Percentiles rank a stretch among this genome's conserved stretches.
These are phyloP conservation scores for Warburgia ugandensis DNA, from an alignment of 164 flowering plant genomes.

Conservation along the genomic window DNA sequence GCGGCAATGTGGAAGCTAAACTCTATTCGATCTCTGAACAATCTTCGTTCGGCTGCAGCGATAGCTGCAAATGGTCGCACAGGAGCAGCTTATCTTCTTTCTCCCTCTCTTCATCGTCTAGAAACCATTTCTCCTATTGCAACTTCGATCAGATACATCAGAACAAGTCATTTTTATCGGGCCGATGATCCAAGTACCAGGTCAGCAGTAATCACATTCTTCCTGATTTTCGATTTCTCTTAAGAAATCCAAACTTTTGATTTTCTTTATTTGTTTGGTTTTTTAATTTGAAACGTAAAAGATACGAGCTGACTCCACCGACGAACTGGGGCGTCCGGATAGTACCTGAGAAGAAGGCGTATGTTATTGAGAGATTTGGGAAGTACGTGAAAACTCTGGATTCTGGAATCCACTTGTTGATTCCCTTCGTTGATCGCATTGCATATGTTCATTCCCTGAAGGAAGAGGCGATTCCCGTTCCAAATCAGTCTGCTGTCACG, in stretches of 20 bases:
- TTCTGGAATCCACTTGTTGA: slow-evolving; percentile 75
- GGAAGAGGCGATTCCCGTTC: slow-evolving; percentile 82
- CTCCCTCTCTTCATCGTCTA: not conserved
- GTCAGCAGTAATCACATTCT: not conserved
- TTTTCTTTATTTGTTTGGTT: not conserved
- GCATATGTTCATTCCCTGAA: slow-evolving; percentile 90
- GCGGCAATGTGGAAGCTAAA: slow-evolving; percentile 14
- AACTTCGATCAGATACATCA: too few species aligned
- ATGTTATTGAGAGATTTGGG: slow-evolving; percentile 81
- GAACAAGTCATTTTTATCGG: too few species aligned
- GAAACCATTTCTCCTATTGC: not conserved
- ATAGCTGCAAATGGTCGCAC: not conserved
- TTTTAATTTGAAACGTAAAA: slow-evolving; percentile 4
- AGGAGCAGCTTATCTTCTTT: not conserved
- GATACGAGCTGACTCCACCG: slow-evolving; percentile 53
- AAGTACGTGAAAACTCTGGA: slow-evolving; percentile 67
- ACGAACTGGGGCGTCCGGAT: slow-evolving; percentile 77
- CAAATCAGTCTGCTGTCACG: slow-evolving; percentile 86
- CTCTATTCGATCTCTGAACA: slow-evolving; percentile 11
- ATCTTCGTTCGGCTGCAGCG: not conserved
- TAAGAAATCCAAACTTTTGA: not conserved
- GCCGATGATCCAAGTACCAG: not conserved
- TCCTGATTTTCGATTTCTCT: not conserved
- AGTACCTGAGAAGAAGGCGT: slow-evolving; percentile 87
- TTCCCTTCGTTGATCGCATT: slow-evolving; percentile 76